These are phyloP conservation scores for Zoysia pacifica DNA, from an alignment of 176 grass and related monocot species.

Conservation along the genomic window DNA sequence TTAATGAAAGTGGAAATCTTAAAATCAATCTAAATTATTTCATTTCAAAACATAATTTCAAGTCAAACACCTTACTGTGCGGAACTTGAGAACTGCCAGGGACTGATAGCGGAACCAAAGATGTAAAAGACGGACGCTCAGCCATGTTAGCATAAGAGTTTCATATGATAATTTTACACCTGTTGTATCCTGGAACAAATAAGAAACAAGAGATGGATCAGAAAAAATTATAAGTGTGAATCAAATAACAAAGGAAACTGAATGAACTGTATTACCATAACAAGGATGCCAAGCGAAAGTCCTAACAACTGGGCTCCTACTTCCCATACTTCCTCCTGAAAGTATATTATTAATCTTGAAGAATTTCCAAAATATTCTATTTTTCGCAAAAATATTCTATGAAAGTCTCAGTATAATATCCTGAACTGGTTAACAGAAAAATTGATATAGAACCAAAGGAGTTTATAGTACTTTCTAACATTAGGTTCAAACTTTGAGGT, in stretches of 20 bases:
- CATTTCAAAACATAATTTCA: conserved; percentile 45
- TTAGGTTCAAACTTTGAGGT: neutral
- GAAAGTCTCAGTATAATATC: neutral
- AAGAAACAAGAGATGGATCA: conserved; percentile 17
- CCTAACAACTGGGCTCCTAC: conserved; percentile 86
- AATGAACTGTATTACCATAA: conserved; percentile 65
- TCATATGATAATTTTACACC: conserved; percentile 75
- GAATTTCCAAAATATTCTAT: neutral
- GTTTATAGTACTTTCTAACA: neutral
- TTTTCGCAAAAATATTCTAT: neutral
- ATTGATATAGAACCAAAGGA: neutral
- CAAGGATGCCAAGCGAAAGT: conserved; percentile 62
- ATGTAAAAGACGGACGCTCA: conserved; percentile 74
- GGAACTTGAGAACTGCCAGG: conserved; percentile 85
- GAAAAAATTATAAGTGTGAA: neutral
- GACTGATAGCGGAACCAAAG: conserved; percentile 91
- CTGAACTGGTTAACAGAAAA: neutral
- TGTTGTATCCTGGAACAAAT: conserved; percentile 65
- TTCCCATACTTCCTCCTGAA: conserved; percentile 99
- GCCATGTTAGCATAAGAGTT: conserved; percentile 70
- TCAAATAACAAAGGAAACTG: conserved; percentile 22
- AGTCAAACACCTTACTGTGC: conserved; percentile 76
- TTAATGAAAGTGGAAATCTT: conserved; percentile 17
- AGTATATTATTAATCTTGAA: conserved; percentile 6
- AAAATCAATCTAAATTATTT: conserved; percentile 15